Evolutionary conservation across 345 rosid genomes (phyloP).

Genomic region (Populus nigra): DNA sequence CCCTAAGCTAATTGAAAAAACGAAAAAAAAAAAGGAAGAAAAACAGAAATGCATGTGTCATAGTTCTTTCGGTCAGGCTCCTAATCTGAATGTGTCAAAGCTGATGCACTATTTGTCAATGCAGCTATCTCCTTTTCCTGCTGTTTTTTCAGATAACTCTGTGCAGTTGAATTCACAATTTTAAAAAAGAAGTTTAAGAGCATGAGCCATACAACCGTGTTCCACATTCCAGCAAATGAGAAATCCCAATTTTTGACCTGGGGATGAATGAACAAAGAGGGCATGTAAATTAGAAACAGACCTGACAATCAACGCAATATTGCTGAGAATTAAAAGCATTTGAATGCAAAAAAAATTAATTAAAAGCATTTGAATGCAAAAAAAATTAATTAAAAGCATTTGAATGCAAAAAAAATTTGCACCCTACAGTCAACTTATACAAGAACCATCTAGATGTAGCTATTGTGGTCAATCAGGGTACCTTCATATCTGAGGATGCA

Average conservation of each 20-base stretch:
- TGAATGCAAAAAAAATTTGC: background rate
- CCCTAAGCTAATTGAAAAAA: conserved; percentile 5
- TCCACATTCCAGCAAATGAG: conserved; percentile 81
- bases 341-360: background rate
- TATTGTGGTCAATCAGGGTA: conserved; percentile 10
- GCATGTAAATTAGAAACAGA: background rate
- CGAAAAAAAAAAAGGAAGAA: background rate
- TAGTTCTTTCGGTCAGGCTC: conserved; percentile 11
- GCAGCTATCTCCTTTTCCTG: conserved; percentile 62
- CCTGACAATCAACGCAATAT: background rate
- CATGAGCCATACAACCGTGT: conserved; percentile 94
- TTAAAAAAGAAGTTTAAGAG: conserved; percentile 76
- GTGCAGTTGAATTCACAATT: conserved; percentile 83
- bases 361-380: too few species aligned
- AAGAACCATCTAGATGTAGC: background rate
- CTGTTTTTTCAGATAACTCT: conserved; percentile 62
- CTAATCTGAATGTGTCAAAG: conserved; percentile 39
- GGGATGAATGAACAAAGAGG: background rate
- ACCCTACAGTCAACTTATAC: background rate
- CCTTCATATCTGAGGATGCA: conserved; percentile 57
- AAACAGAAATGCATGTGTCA: background rate
- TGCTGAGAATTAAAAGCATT: background rate
- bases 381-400: background rate
- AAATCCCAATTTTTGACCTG: conserved; percentile 83
- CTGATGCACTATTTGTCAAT: conserved; percentile 23